Evolutionary conservation across 768 basidiomycete species (phyloP), one percentile per base, ranked within the genome.

Genomic region (Boletellus ananiceps): DNA sequence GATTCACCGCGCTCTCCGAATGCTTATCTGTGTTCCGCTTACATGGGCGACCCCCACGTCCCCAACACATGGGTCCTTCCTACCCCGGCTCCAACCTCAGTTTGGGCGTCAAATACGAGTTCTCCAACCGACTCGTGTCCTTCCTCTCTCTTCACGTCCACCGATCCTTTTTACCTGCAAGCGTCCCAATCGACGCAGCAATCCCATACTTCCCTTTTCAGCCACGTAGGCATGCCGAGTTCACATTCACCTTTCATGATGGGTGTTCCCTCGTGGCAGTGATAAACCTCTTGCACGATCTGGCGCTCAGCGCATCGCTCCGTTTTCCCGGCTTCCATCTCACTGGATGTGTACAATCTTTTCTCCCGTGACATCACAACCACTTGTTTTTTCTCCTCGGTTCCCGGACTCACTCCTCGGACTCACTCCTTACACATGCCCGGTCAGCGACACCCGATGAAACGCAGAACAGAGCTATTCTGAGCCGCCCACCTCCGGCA

Each of bases 81-180:
- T n/a, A 44, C 64, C 13, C 44, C 69, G 36, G 31, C 54, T 9
- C 41, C 56, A 8, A 51, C 48, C 13, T 44, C 62, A 29, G 48
- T 54, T 16, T 45, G 54, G 1, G 23, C 48, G 5, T 51, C 62
- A 8, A 47, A 40, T 49, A 49, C 47, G 40, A 50, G 14, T 48
- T 51, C 59, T 36, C 57, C 69, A 46, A 44, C 58, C 32, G 67
- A 66, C 21, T 21, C 60, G 1, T 56, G 40, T 45, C 0, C 54
- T 21, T 32, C 67, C 45, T 72, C 73, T 32, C 55, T 64, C 29
- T 77, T 77, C 58, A 63, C 73, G 1, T 70, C 74, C 44, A 72
- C 76, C 11, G 77, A 78, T 53, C 77, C 76, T n/a, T 77, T 77
- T 60, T 77, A 74, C 56, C 55, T 75, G 50, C 73, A 76, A 18